Evolutionary conservation across 129 eudicot genomes (phyloP).

Genomic region (Artemisia tridentata): DNA sequence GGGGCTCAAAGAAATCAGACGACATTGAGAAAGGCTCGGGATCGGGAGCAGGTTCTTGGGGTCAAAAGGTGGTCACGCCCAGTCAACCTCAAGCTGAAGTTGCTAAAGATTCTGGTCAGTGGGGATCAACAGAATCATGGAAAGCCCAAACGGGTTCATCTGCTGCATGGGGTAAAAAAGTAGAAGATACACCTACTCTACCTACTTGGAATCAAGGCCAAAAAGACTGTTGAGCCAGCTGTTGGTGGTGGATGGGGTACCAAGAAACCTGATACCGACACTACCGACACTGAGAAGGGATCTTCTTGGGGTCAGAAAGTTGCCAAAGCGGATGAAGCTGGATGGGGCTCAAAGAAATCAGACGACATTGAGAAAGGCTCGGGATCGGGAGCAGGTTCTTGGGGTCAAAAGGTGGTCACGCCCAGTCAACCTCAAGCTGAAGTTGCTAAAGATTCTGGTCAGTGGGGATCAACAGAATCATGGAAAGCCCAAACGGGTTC

Average conservation of each 20-base stretch:
- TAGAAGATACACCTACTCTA: not conserved
- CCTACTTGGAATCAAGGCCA: conserved; percentile 12
- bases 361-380: not conserved
- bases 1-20: conserved; percentile 11
- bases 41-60: conserved; percentile 24
- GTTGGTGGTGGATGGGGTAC: conserved; percentile 5
- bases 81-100: not conserved
- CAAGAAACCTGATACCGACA: not conserved
- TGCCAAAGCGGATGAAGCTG: conserved; percentile 7
- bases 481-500: not conserved
- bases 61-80: not conserved
- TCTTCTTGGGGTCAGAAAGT: conserved; percentile 29
- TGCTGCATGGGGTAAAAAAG: conserved; percentile 12
- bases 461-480: conserved; percentile 5
- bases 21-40: not conserved
- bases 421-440: not conserved
- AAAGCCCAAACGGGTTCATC: not conserved
- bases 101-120: not conserved
- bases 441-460: not conserved
- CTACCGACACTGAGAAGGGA: conserved; percentile 1
- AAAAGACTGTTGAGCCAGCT: not conserved
- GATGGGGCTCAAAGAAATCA: conserved; percentile 16
- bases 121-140: not conserved
- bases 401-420: conserved; percentile 16
- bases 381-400: conserved; percentile 16